Conservation (phyloP, 2,329 filamentous ascomycete species). For the Penicillium sp. region DNA sequence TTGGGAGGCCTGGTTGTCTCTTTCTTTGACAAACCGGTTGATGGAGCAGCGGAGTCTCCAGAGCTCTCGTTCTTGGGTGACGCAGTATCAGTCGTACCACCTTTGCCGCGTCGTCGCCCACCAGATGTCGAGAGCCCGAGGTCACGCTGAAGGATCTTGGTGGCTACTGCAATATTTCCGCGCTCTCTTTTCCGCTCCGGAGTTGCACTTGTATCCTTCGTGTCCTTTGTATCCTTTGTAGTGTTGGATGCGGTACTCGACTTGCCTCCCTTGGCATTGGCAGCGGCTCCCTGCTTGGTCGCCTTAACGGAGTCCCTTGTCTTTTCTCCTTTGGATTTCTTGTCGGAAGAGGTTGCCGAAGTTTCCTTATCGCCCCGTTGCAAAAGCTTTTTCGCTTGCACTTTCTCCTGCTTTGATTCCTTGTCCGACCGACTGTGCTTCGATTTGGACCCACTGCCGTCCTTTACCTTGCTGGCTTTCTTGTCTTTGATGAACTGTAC, state of each 20-base stretch:
- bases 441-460: constrained; percentile 45
- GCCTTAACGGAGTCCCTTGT: constrained; percentile 60
- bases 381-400: constrained; percentile 42
- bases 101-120: constrained; percentile 41
- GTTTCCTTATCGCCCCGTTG: constrained; percentile 37
- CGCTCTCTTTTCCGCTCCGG: constrained; percentile 53
- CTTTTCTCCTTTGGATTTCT: constrained; percentile 52
- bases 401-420: constrained; percentile 40
- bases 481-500: constrained; percentile 90
- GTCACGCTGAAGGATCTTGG: constrained; percentile 61
- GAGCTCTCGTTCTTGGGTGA: constrained; percentile 22
- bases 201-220: constrained; percentile 23
- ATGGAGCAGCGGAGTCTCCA: constrained; percentile 10
- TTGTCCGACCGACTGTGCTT: constrained; percentile 42
- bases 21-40: constrained; percentile 18
- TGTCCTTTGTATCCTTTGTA: constrained; percentile 27
- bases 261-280: constrained; percentile 36
- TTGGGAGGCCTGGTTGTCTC: constrained; percentile 21
- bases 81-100: constrained; percentile 21
- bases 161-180: constrained; percentile 51
- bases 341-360: constrained; percentile 28
- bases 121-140: constrained; percentile 52
- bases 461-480: constrained; percentile 75
- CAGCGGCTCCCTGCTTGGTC: constrained; percentile 35
- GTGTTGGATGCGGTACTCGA: constrained; percentile 27